These are phyloP conservation scores for Geosmithia morbida DNA, from an alignment of 2,329 filamentous ascomycete genomes.

Conservation along the genomic window DNA sequence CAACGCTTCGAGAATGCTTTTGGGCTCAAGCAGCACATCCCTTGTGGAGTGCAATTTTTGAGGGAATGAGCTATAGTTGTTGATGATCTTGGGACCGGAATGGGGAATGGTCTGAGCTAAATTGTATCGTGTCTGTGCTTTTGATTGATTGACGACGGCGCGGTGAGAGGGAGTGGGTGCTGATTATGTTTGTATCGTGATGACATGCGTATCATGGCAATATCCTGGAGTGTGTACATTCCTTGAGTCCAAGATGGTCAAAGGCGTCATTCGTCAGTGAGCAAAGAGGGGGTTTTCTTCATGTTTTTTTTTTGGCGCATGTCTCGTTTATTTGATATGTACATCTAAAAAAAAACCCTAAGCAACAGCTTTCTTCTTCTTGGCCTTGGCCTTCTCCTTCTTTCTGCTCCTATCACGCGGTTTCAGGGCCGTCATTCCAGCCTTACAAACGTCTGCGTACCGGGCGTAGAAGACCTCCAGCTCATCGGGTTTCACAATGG, in stretches of 20 bases:
- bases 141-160: neutral
- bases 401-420: conserved; percentile 84
- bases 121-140: neutral
- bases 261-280: too few relatives aligned
- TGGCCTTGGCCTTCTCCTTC: conserved; percentile 65
- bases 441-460: conserved; percentile 56
- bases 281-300: too few relatives aligned
- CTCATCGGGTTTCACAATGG: conserved; percentile 61
- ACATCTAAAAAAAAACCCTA: too few relatives aligned
- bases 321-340: too few relatives aligned
- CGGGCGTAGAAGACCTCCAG: conserved; percentile 68
- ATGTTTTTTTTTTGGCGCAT: too few relatives aligned
- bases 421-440: conserved; percentile 34
- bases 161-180: too few relatives aligned
- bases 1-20: neutral
- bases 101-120: neutral
- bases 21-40: neutral
- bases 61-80: neutral
- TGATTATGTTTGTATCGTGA: too few relatives aligned
- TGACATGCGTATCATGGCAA: too few relatives aligned
- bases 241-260: too few relatives aligned
- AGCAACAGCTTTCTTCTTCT: conserved; percentile 42
- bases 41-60: neutral
- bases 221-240: too few relatives aligned
- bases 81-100: neutral